A percentile compares a stretch with the other conserved stretches of the same genome.
Evolutionary conservation across 108 stramenopile genomes (phyloP).

Genomic region (Cylindrotheca fusiformis): DNA sequence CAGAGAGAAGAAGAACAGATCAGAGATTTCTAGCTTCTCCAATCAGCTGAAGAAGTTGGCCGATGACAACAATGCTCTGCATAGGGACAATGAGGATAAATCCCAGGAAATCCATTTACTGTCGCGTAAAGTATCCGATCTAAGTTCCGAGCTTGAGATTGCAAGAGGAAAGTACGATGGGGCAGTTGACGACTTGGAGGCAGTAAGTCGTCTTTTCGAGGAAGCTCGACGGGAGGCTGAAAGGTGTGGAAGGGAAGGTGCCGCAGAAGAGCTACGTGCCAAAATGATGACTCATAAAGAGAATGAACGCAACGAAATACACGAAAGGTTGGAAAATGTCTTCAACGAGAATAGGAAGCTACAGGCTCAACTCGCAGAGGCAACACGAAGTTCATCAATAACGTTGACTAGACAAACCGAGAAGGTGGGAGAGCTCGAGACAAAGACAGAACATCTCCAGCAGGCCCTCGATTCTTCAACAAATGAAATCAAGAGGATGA

Average conservation of each 20-base stretch:
- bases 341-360: conserved; percentile 6
- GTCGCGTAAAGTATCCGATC: conserved; percentile 46
- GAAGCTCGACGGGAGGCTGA: conserved; percentile 47
- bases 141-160: conserved; percentile 56
- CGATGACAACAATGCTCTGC: conserved; percentile 8
- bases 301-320: conserved; percentile 9
- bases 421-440: background rate
- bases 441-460: background rate
- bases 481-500: conserved; percentile 28
- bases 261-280: conserved; percentile 13
- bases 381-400: background rate
- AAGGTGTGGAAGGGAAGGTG: conserved; percentile 26
- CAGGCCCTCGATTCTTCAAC: background rate
- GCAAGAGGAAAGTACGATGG: conserved; percentile 59
- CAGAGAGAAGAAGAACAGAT: background rate
- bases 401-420: background rate
- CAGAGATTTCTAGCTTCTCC: background rate
- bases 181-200: conserved; percentile 65
- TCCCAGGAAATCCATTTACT: conserved; percentile 35
- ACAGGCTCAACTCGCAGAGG: conserved; percentile 8
- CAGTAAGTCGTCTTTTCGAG: conserved; percentile 59
- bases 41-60: conserved; percentile 8
- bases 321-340: conserved; percentile 1
- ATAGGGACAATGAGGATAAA: background rate
- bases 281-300: conserved; percentile 27